Base-by-base conservation (phyloP, 805 yeast species). In the Yueomyces sp. region DNA sequence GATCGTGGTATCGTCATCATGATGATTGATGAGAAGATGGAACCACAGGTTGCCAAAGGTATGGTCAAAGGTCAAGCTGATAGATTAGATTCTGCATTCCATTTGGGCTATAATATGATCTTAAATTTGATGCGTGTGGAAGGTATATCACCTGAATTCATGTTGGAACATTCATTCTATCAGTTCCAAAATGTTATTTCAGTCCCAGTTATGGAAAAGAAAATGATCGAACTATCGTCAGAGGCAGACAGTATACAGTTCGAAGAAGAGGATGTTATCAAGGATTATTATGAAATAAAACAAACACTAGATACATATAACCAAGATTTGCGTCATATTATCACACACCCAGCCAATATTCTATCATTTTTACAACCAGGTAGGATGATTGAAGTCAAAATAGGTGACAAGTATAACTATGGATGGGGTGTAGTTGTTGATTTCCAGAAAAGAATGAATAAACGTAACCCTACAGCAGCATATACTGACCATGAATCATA, bases 1-100 rank as follows among this genome's bases (percentile, higher is more conserved):
- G 98, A 92, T 62, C 82, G 98, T 63, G 99, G 99, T 67, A 87
- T 92, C 63, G 99, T 92, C 41, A 92, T 92, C 52, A 85, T 92
- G 92, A 92, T 92, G 99, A 87, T 92, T 62, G 97, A 92, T 61
- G 97, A 92, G 61, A 92, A 92, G 58, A 92, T 92, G 99, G 98
- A 92, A 62, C 98, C 99, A 3, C 94, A 88, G 55, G 96, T 92
- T 38, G 98, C 98, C 26, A 92, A 92, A 60, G 96, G 97, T 2
- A 92, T 92, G 99, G 98, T 92, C 27, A 90, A 90, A 63, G 99
- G 99, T 59, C 95, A 87, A 58, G 96, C 98, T 32, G 99, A 92
- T 65, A 73, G 98, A 52, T 73, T 92, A 46, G 97, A 92, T 58
- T 90, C 97, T 26, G 97, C 98, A 0, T 92, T 92, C 74, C 98